Evolutionary conservation across 1,284 basidiomycete species (phyloP).

Genomic region (Stereum hirsutum): DNA sequence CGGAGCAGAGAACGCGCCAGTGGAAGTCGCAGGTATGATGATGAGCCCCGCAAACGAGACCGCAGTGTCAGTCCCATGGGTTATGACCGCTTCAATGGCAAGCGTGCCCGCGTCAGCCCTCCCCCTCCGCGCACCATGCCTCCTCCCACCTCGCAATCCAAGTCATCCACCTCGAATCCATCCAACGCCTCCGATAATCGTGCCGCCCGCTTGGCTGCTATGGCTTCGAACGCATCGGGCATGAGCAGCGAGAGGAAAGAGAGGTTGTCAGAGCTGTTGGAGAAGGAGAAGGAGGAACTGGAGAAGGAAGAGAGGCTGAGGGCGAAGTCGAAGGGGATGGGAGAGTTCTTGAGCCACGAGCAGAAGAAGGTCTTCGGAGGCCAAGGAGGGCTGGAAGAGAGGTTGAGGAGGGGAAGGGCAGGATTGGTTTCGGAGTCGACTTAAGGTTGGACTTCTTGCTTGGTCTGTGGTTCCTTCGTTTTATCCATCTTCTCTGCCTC

Average conservation of each 20-base stretch:
- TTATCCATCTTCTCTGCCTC: background rate
- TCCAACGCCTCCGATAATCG: conserved; percentile 41
- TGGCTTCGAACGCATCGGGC: conserved; percentile 64
- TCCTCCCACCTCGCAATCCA: conserved; percentile 15
- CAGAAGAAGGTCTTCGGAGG: conserved; percentile 75
- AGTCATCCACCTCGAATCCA: conserved; percentile 9
- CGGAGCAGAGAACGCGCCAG: conserved; percentile 17
- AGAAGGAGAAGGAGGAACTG: conserved; percentile 64
- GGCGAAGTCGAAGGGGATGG: conserved; percentile 62
- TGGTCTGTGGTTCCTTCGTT: background rate
- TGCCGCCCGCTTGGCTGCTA: conserved; percentile 78
- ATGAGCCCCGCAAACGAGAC: conserved; percentile 23
- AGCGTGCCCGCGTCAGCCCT: conserved; percentile 32
- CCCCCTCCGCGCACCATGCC: conserved; percentile 23
- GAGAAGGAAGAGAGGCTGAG: conserved; percentile 55
- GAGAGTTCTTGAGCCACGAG: conserved; percentile 61
- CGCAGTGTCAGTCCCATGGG: conserved; percentile 32
- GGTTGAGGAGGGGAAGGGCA: conserved; percentile 57
- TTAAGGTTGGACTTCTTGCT: background rate
- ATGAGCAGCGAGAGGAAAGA: conserved; percentile 63
- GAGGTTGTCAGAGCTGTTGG: conserved; percentile 51
- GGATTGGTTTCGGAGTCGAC: conserved; percentile 54
- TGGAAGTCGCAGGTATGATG: conserved; percentile 16
- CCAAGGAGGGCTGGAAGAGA: conserved; percentile 64
- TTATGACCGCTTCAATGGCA: conserved; percentile 17